These are phyloP conservation scores for Podospora pseudocomata DNA, from an alignment of 495 filamentous ascomycete species.

Conservation along the genomic window DNA sequence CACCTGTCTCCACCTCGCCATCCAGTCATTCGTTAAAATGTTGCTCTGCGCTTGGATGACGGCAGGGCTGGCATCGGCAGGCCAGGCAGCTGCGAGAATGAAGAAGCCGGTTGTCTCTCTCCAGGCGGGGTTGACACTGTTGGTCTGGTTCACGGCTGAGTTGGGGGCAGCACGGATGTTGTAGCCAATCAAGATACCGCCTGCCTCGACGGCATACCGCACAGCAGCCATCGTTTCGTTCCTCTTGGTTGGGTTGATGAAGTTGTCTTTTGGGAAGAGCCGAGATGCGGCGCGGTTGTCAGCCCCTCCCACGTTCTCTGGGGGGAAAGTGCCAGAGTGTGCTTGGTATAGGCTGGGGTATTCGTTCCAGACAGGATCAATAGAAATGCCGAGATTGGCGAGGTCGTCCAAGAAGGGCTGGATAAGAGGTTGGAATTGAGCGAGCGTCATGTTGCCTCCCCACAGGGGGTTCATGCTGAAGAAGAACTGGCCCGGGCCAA, in stretches of 20 bases:
- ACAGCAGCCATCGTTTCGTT: conserved; percentile 46
- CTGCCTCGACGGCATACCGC: conserved; percentile 41
- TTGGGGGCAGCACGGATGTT: conserved; percentile 46
- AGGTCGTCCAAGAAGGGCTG: conserved; percentile 46
- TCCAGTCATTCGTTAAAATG: conserved; percentile 52
- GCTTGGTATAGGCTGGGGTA: conserved; percentile 48
- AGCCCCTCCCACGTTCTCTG: conserved; percentile 43
- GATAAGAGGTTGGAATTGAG: conserved; percentile 43
- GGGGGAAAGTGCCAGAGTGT: conserved; percentile 45
- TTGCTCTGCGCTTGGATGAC: conserved; percentile 39
- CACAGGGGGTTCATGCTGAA: conserved; percentile 50
- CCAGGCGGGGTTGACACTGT: conserved; percentile 49
- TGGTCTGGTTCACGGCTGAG: conserved; percentile 34
- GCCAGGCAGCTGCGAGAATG: conserved; percentile 44
- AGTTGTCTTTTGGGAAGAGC: conserved; percentile 52
- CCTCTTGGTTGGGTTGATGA: conserved; percentile 31
- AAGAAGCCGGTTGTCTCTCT: conserved; percentile 44
- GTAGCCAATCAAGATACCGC: conserved; percentile 46
- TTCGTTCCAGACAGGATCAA: conserved; percentile 48
- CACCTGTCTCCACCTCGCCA: conserved; percentile 38
- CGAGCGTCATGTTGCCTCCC: conserved; percentile 47
- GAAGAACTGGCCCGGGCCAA: conserved; percentile 31
- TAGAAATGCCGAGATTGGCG: conserved; percentile 29
- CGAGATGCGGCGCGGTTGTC: conserved; percentile 43
- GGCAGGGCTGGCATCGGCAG: conserved; percentile 35